Percentiles rank a stretch among this genome's conserved stretches.
Evolutionary conservation across 2,329 filamentous ascomycete genomes (phyloP).

Genomic region (Ophiosphaerella herpotricha): DNA sequence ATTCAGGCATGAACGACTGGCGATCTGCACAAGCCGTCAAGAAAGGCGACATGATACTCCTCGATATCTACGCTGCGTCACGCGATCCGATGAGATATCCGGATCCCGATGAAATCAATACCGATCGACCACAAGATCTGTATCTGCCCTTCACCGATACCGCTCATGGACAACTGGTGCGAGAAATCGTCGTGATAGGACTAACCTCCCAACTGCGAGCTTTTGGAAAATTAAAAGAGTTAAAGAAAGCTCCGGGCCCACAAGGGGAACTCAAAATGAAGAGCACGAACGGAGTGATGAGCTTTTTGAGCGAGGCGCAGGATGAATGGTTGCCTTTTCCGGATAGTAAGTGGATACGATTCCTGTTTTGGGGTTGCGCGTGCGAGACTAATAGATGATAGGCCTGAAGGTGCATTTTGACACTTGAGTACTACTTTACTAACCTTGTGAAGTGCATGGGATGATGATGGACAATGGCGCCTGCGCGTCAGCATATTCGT

Average conservation of each 20-base stretch:
- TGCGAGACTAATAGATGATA: not conserved
- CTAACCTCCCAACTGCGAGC: conserved; percentile 15
- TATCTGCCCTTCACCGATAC: conserved; percentile 15
- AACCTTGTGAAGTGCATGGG: not conserved
- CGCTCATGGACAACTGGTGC: conserved; percentile 7
- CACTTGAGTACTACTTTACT: not conserved
- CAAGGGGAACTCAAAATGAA: conserved; percentile 2
- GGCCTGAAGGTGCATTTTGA: conserved; percentile 7
- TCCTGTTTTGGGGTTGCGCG: too few species aligned
- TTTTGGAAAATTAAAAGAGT: conserved; percentile 9
- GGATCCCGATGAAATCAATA: conserved; percentile 5
- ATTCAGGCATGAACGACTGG: conserved; percentile 6
- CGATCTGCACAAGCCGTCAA: conserved; percentile 1
- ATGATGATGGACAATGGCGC: not conserved
- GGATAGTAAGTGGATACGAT: conserved; percentile 2
- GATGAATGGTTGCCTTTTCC: conserved; percentile 14
- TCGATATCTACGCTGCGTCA: conserved; percentile 10
- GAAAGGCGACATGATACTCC: conserved; percentile 5
- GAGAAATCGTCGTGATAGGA: conserved; percentile 7
- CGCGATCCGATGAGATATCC: conserved; percentile 12
- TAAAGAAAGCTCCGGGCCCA: conserved; percentile 6
- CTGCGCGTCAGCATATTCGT: too few species aligned
- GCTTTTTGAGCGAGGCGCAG: conserved; percentile 13
- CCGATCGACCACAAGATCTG: conserved; percentile 9
- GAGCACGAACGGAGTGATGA: conserved; percentile 5